Evolutionary conservation across 768 basidiomycete genomes (phyloP), one percentile per base, ranked within the genome.

Genomic region (Cubamyces lactineus): DNA sequence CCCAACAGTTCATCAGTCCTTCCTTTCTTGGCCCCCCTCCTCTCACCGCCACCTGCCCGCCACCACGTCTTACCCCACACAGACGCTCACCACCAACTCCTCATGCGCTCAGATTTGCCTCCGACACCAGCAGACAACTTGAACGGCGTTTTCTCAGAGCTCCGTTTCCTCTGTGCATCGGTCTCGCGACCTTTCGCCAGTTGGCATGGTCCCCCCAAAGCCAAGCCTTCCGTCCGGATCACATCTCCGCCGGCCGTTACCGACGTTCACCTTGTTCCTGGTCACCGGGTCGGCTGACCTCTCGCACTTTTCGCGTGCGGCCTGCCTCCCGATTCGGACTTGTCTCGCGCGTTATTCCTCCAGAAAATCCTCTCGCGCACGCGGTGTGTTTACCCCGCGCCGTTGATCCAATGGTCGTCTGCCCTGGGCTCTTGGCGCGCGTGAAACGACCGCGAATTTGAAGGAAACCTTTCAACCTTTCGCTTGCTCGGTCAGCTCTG

Each of bases 1-100:
- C 42, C 46, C 53, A 17, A n/a, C n/a, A n/a, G n/a, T 16, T 42
- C 26, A 51, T 51, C 49, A n/a, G 13, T 17, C 53, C 40, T 53
- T 41, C 53, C 53, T 53, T 53, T 52, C 28, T 15, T 7, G 23
- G 49, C 19, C n/a, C 41, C n/a, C 21, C 34, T 34, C 57, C 11
- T 34, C 40, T 62, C 61, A 62, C 61, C 42, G 61, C 61, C 61
- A 62, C 61, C 21, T 15, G 47, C 28, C n/a, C 53, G 34, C 53
- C 61, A 51, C 53, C n/a, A 45, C 15, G 39, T 13, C 40, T 39
- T 51, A 17, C 61, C 61, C 61, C 61, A 21, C 61, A 62, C 55
- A 61, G 51, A 61, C 59, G 53, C 38, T 45, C 40, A 45, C 30
- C 48, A 15, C 43, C 49, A 50, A 24, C 30, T 21, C 21, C 23